Evolutionary conservation across 202 grass and related monocot species (phyloP).

Genomic region (Panicum hallii): DNA sequence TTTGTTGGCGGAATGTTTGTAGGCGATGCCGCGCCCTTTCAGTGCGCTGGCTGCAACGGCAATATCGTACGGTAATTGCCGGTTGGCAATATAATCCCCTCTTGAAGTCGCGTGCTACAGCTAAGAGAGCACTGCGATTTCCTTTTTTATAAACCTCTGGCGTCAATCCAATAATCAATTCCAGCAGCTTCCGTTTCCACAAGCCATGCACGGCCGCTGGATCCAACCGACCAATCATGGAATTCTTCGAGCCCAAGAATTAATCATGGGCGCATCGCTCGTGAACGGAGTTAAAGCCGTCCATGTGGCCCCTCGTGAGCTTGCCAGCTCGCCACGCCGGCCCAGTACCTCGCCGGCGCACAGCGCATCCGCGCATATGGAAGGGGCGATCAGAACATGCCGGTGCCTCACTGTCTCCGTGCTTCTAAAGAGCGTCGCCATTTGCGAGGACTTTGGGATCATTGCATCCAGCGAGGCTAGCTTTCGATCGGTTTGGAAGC

Average conservation of each 20-base stretch:
- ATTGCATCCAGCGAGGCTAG: background rate
- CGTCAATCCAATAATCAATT: background rate
- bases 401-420: background rate
- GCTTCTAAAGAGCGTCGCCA: background rate
- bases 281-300: conserved; percentile 12
- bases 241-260: background rate
- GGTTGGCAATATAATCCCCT: background rate
- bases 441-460: too few species aligned
- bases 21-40: background rate
- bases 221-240: background rate
- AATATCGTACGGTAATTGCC: background rate
- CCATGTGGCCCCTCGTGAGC: conserved; percentile 56
- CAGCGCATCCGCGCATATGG: background rate
- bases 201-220: background rate
- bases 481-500: background rate
- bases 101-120: background rate
- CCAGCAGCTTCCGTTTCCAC: background rate
- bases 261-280: background rate
- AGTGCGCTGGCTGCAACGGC: background rate
- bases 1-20: background rate
- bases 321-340: background rate
- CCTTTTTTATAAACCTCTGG: background rate
- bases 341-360: background rate
- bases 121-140: background rate
- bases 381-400: background rate